Percentiles rank a stretch among this genome's conserved stretches.
These are phyloP conservation scores for Pseudopyricularia javanii DNA, from an alignment of 2,329 filamentous ascomycete genomes.

Conservation along the genomic window DNA sequence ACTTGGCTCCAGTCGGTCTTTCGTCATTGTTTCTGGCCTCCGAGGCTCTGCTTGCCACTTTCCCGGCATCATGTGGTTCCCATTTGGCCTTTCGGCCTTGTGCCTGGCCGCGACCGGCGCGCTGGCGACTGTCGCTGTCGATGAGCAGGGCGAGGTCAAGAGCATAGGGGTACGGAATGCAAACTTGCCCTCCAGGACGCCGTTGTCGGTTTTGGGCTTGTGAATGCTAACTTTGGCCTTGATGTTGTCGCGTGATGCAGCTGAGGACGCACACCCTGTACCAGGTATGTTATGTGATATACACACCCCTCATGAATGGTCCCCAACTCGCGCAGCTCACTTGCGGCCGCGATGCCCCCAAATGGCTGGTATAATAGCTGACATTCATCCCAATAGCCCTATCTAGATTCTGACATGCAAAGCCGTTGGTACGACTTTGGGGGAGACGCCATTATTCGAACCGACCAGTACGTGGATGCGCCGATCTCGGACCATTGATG, in stretches of 20 bases:
- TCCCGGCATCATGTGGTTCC: constrained; percentile 28
- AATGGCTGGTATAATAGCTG: not conserved
- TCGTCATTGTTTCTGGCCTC: not conserved
- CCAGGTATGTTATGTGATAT: constrained; percentile 43
- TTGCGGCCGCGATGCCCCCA: not conserved
- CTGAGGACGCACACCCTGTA: constrained; percentile 76
- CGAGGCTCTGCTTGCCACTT: not conserved
- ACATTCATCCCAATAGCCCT: constrained; percentile 48
- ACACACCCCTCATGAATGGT: not conserved
- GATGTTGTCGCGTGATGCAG: constrained; percentile 27
- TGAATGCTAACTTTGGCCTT: constrained; percentile 3
- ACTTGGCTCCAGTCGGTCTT: not conserved
- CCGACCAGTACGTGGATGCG: constrained; percentile 43
- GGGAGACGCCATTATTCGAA: constrained; percentile 77
- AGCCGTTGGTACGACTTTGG: constrained; percentile 99
- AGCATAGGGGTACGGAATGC: constrained; percentile 32
- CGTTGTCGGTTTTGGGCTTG: constrained; percentile 7
- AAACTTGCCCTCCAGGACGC: constrained; percentile 1
- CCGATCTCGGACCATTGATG: not conserved
- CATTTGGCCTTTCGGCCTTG: constrained; percentile 29
- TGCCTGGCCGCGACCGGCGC: constrained; percentile 34
- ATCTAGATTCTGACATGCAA: constrained; percentile 95
- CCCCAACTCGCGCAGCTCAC: not conserved
- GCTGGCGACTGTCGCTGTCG: constrained; percentile 34
- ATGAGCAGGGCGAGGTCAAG: constrained; percentile 32